Evolutionary conservation across 768 basidiomycete species (phyloP), one percentile per base, ranked within the genome.

Genomic region (Baorangia bicolor): DNA sequence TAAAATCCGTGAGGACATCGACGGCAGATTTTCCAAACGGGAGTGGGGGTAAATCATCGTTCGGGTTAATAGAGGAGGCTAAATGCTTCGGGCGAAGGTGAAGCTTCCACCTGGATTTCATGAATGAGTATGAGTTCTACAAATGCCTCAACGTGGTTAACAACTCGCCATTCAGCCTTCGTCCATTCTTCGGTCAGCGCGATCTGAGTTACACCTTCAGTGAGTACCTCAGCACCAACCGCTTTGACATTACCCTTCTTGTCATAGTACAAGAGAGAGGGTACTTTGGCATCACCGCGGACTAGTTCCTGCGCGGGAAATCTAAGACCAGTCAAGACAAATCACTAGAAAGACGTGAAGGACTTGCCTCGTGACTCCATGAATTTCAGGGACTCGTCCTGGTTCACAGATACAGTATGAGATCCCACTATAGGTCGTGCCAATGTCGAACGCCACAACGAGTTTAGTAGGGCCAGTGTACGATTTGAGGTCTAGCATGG

Each of bases 361-460:
- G 33, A 13, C 39, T 56, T 39, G 20, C 65, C 52, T 57, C 0
- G 50, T 49, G 5, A 61, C 58, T 5, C 59, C 58, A 14, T 38
- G 57, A 4, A 58, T 37, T 11, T 60, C 60, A 2, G 59, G 60
- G 13, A 58, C 56, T 51, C 55, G 55, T 6, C 49, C 59, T 14
- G 23, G 21, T 11, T 49, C 47, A 3, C 61, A 56, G 33, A 67
- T 51, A 21, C 61, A 61, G 38, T 79, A 79, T 2, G 75, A 76
- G 6, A 79, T 63, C 2, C 77, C 78, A 40, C 78, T 79, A 53
- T 57, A 78, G 0, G 78, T 80, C 0, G 78, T 80, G 4, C 80
- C 79, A 7, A 81, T 64, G 40, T 81, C 80, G 45, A 81, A 76
- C 0, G 77, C 78, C 18, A 81, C 55, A 0, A 79, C 71, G 3